Evolutionary conservation across 2,329 filamentous ascomycete genomes (phyloP).

Genomic region (Thyridium curvatum): DNA sequence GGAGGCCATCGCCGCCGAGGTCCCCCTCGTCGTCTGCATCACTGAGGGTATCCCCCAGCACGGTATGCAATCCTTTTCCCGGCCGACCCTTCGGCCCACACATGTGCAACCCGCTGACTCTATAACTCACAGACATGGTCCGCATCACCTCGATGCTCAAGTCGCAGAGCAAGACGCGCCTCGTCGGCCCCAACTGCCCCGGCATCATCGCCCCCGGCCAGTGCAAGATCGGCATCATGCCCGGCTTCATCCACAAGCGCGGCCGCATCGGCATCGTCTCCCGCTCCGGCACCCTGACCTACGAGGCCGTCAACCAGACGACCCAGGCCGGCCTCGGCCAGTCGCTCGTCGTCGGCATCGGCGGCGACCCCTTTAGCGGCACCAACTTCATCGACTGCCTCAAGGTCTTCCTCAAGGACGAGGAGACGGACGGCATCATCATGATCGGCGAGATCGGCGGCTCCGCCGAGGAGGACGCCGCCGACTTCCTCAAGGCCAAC

Average conservation of each 20-base stretch:
- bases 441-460: constrained; percentile 99
- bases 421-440: constrained; percentile 97
- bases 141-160: constrained; percentile 97
- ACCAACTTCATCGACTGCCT: constrained; percentile 99
- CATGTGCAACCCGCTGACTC: neutral
- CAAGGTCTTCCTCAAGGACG: constrained; percentile 90
- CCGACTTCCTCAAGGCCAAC: constrained; percentile 88
- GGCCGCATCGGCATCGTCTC: constrained; percentile 98
- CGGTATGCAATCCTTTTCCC: constrained; percentile 47
- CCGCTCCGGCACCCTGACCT: constrained; percentile 94
- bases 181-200: constrained; percentile 97
- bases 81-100: constrained; percentile 5
- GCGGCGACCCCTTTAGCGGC: constrained; percentile 96
- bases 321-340: constrained; percentile 95
- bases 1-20: constrained; percentile 89
- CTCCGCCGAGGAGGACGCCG: constrained; percentile 94
- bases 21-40: constrained; percentile 93
- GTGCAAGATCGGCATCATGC: constrained; percentile 99
- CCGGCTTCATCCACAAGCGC: constrained; percentile 99
- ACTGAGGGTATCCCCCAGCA: constrained; percentile 98
- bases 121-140: constrained; percentile 97
- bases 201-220: constrained; percentile 92
- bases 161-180: constrained; percentile 92
- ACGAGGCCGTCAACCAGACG: constrained; percentile 99
- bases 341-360: constrained; percentile 96